Evolutionary conservation across 2,329 filamentous ascomycete genomes (phyloP).

Genomic region (Ilyonectria sp.): DNA sequence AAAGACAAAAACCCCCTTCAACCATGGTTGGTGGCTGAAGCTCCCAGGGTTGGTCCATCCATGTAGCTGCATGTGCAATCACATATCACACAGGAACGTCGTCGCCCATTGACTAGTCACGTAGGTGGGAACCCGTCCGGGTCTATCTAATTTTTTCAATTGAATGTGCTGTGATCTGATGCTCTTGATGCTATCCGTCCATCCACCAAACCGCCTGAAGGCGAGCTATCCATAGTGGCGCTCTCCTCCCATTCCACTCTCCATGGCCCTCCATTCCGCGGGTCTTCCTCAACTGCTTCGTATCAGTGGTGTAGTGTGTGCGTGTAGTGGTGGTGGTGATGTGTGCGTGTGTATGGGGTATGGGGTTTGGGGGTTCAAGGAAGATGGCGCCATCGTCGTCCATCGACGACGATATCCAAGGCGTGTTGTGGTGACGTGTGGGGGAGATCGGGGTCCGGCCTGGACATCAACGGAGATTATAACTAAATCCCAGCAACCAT

Average conservation of each 20-base stretch:
- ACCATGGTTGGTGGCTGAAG: neutral
- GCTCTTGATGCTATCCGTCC: conserved; percentile 48
- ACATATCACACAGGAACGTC: neutral
- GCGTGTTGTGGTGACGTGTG: conserved; percentile 43
- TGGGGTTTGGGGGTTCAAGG: conserved; percentile 30
- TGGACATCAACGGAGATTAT: conserved; percentile 24
- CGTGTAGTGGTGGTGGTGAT: conserved; percentile 18
- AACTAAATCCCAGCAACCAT: conserved; percentile 26
- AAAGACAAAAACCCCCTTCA: conserved; percentile 1
- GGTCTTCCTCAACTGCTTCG: conserved; percentile 37
- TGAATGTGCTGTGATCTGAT: conserved; percentile 46
- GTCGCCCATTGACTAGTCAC: neutral
- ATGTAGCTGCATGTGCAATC: neutral
- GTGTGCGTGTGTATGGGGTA: conserved; percentile 35
- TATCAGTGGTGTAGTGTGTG: conserved; percentile 34
- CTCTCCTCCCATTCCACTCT: conserved; percentile 42
- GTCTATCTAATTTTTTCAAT: conserved; percentile 48
- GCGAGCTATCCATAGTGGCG: conserved; percentile 30
- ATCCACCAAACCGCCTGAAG: conserved; percentile 41
- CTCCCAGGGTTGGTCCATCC: neutral
- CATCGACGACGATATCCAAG: conserved; percentile 32
- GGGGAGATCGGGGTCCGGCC: conserved; percentile 31
- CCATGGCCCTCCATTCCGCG: conserved; percentile 40
- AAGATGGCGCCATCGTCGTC: conserved; percentile 26
- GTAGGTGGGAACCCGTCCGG: neutral